Conservation (phyloP, 73 alveolate genomes). For the Paramecium sonneborni region DNA sequence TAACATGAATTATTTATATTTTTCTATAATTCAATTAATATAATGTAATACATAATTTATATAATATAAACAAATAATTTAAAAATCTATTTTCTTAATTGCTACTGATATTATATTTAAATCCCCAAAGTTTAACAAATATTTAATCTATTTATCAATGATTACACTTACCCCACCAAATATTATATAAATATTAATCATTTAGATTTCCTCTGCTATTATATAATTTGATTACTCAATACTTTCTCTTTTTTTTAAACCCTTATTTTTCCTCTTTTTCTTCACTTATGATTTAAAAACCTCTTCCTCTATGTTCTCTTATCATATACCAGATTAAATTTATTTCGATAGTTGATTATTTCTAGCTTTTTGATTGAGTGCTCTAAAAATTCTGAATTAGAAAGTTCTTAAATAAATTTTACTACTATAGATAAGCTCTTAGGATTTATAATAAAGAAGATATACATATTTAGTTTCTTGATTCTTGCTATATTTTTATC, state of each 20-base stretch:
- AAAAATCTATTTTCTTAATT: not conserved
- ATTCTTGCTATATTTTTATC: not conserved
- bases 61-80: not conserved
- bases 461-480: not conserved
- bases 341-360: not conserved
- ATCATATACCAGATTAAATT: not conserved
- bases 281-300: not conserved
- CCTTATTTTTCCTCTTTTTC: not conserved
- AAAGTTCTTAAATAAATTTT: not conserved
- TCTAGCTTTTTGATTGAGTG: not conserved
- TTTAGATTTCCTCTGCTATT: not conserved
- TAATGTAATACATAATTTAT: not conserved
- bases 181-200: not conserved
- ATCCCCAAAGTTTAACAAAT: not conserved
- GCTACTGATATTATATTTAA: not conserved
- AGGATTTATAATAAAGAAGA: not conserved
- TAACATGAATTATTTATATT: not conserved
- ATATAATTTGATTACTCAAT: not conserved
- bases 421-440: not conserved
- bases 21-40: not conserved
- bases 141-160: not conserved
- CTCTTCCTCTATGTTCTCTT: not conserved
- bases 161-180: not conserved
- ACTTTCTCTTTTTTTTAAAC: not conserved
- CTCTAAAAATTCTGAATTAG: not conserved